Evolutionary conservation across 768 basidiomycete genomes (phyloP), one percentile per base, ranked within the genome.

Genomic region (Serendipita sp.): DNA sequence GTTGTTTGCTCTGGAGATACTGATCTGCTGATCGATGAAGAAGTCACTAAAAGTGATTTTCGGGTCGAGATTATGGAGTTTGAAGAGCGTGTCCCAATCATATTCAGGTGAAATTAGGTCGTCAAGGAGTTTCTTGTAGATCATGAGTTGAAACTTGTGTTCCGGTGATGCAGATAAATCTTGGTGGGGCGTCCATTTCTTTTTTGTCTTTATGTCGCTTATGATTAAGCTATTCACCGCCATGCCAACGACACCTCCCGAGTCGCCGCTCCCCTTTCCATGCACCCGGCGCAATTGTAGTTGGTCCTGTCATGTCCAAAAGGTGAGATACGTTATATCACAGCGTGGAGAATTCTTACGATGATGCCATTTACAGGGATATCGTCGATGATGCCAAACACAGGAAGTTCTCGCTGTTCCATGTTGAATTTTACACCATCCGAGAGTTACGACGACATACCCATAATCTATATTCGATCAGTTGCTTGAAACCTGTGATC

Each of bases 171-270:
- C 38, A 13, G 38, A 41, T 13, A 41, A 41, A 13, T 41, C 7
- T 41, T 41, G 38, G 5, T 41, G 38, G 5, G 32, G n/a, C 48
- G 48, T 60, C 56, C 16, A 3, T 60, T 36, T 60, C 16, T 23
- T n/a, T 36, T 60, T 60, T 23, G 56, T 60, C n/a, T 60, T 60
- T n/a, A 35, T 60, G 56, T 60, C 56, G 35, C 56, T 60, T 10
- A 60, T 23, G 28, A 23, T 23, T 10, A 60, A 8, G 10, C 16
- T 10, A 35, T 60, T 18, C 23, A 23, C 13, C 18, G 45, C 13
- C 45, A 1, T 13, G 13, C 18, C 18, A 18, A 18, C 18, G 45
- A 46, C 45, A 46, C 1, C 18, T 46, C 45, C 45, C 45, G 45
- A 18, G 45, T 13, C 18, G 45, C 18, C 18, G 45, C 23, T 23